These are phyloP conservation scores for Claviceps paspali DNA, from an alignment of 2,329 filamentous ascomycete species.

Conservation along the genomic window DNA sequence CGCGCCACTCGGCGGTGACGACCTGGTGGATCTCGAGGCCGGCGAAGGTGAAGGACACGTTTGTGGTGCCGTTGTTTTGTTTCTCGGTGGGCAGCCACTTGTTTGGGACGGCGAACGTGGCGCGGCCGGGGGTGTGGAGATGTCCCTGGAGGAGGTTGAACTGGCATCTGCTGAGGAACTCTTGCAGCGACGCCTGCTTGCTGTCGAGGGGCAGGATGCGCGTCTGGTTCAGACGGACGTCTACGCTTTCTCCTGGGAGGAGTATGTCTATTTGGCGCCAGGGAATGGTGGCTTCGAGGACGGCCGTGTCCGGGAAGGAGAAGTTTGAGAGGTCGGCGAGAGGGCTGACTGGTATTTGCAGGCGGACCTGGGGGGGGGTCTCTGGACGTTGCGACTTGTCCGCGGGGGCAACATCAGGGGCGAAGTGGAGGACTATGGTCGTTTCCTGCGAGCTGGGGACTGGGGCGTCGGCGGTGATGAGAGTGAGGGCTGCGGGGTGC, in stretches of 20 bases:
- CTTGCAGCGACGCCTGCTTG: constrained; percentile 20
- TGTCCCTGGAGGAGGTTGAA: constrained; percentile 29
- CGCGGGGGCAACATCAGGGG: constrained; percentile 15
- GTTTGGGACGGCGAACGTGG: constrained; percentile 16
- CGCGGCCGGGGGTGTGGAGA: constrained; percentile 23
- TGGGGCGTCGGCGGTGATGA: constrained; percentile 18
- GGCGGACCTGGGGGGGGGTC: constrained; percentile 11
- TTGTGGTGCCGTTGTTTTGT: not conserved
- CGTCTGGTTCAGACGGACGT: constrained; percentile 28
- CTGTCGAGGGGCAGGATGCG: constrained; percentile 23
- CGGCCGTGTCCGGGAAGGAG: constrained; percentile 14
- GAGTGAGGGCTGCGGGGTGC: constrained; percentile 29
- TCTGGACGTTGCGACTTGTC: too few relatives aligned
- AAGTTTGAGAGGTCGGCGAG: constrained; percentile 15
- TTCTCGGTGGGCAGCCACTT: constrained; percentile 2
- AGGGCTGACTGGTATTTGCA: constrained; percentile 17
- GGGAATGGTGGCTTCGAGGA: constrained; percentile 16
- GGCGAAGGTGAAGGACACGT: constrained; percentile 26
- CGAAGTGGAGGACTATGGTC: constrained; percentile 31
- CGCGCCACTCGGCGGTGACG: constrained; percentile 25
- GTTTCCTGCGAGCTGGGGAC: constrained; percentile 12
- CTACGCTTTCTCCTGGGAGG: constrained; percentile 30
- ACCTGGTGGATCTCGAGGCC: constrained; percentile 37
- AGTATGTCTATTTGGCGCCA: constrained; percentile 26
- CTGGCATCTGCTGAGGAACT: constrained; percentile 29